phyloP scores from a whole-genome alignment of 768 basidiomycete species.

The Termitomyces sp. region DNA sequence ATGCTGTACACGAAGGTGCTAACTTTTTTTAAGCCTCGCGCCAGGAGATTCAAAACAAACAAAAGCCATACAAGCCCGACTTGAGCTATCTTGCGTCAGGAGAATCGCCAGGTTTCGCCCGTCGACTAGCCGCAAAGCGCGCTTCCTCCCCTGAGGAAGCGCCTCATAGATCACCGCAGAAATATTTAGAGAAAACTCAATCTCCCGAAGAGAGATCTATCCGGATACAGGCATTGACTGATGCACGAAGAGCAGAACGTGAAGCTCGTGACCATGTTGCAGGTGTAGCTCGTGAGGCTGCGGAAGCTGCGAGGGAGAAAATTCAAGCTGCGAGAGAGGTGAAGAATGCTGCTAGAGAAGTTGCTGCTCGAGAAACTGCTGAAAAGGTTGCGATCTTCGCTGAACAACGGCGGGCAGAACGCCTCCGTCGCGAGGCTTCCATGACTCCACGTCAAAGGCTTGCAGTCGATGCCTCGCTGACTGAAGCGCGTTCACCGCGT shows the following conservation, averaged over 20 bases:
- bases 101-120: constrained; percentile 17
- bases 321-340: background rate
- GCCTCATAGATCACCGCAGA: no score
- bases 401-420: constrained; percentile 17
- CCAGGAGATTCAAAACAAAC: constrained; percentile 9
- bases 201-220: background rate
- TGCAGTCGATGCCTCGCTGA: background rate
- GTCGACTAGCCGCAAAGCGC: constrained; percentile 13
- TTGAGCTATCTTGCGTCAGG: constrained; percentile 23
- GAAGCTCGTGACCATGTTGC: constrained; percentile 1
- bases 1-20: background rate
- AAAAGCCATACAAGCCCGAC: constrained; percentile 15
- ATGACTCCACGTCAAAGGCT: background rate
- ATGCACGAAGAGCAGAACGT: constrained; percentile 1
- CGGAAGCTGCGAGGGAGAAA: background rate
- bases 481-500: background rate
- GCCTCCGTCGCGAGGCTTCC: constrained; percentile 15
- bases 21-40: constrained; percentile 8
- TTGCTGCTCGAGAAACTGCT: background rate
- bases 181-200: background rate
- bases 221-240: background rate
- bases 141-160: background rate
- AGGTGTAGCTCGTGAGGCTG: background rate
- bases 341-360: background rate
- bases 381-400: constrained; percentile 7